phyloP scores from a whole-genome alignment of 75 land plant species.

The Cunninghamia lanceolata region DNA sequence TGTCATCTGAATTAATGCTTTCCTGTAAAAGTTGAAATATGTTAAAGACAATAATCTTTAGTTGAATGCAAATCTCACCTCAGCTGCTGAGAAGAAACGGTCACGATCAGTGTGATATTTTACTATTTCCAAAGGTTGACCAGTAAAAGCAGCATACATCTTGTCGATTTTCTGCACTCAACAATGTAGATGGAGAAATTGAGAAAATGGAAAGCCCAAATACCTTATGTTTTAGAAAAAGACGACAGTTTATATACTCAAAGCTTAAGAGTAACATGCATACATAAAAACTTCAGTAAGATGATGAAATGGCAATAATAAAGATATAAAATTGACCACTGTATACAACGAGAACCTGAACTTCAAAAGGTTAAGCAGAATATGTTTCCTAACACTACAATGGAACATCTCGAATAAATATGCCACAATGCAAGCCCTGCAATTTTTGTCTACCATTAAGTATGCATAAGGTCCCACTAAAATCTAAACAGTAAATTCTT shows the following conservation, averaged over 20 bases:
- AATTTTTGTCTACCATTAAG: neutral
- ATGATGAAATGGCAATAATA: neutral
- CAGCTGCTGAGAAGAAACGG: slow-evolving; percentile 83
- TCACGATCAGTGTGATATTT: slow-evolving; percentile 90
- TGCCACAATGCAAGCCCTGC: neutral
- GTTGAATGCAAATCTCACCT: slow-evolving; percentile 40
- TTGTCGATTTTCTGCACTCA: slow-evolving; percentile 80
- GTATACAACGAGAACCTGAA: neutral
- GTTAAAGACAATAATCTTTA: neutral
- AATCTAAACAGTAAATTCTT: neutral
- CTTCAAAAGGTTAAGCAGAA: neutral
- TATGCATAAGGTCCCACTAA: neutral
- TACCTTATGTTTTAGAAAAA: neutral
- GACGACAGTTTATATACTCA: neutral
- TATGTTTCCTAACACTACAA: neutral
- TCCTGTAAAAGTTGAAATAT: neutral
- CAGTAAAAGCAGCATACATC: slow-evolving; percentile 96
- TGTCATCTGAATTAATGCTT: neutral
- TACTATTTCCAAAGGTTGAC: slow-evolving; percentile 78
- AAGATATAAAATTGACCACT: neutral
- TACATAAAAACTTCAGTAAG: neutral
- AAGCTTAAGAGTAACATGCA: neutral
- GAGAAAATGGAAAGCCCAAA: neutral
- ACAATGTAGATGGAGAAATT: neutral
- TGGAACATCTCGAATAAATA: neutral